These are phyloP conservation scores for Neohortaea acidophila DNA, from an alignment of 495 filamentous ascomycete species.

Conservation along the genomic window DNA sequence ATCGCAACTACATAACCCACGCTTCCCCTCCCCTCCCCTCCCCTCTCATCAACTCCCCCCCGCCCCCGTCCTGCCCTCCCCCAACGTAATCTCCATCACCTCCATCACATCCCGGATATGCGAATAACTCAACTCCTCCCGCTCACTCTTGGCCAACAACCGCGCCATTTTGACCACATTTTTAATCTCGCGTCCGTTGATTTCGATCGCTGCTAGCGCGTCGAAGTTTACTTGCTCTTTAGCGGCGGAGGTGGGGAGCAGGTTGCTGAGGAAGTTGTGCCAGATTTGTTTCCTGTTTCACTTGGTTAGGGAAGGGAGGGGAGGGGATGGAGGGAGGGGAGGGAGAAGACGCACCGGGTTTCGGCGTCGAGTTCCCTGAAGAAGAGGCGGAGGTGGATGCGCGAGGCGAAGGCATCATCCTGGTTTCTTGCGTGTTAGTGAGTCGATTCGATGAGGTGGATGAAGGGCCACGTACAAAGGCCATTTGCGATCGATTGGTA, in stretches of 20 bases:
- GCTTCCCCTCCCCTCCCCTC: no score
- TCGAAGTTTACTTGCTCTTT: no score
- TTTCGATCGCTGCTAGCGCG: conserved; percentile 29
- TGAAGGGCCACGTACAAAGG: no score
- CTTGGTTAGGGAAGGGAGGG: no score
- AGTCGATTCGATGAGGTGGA: no score
- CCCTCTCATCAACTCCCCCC: neutral
- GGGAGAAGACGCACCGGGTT: no score
- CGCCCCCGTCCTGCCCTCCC: neutral
- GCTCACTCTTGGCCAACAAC: conserved; percentile 28
- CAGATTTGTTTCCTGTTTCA: no score
- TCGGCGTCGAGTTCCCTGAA: conserved; percentile 26
- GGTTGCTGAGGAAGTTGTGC: conserved; percentile 8
- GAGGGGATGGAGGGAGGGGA: no score
- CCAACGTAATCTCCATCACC: conserved; percentile 28
- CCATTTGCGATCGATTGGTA: conserved; percentile 27
- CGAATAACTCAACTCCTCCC: conserved; percentile 24
- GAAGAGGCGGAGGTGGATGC: conserved; percentile 30
- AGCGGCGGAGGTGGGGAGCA: conserved; percentile 28
- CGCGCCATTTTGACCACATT: conserved; percentile 46
- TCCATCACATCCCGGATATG: conserved; percentile 36
- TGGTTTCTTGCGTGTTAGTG: no score
- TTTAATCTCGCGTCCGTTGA: conserved; percentile 53
- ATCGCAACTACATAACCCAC: no score
- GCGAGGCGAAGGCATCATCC: conserved; percentile 28